Evolutionary conservation across 2,329 filamentous ascomycete species (phyloP), one percentile per base, ranked within the genome.

Genomic region (Neoscytalidium dimidiatum): DNA sequence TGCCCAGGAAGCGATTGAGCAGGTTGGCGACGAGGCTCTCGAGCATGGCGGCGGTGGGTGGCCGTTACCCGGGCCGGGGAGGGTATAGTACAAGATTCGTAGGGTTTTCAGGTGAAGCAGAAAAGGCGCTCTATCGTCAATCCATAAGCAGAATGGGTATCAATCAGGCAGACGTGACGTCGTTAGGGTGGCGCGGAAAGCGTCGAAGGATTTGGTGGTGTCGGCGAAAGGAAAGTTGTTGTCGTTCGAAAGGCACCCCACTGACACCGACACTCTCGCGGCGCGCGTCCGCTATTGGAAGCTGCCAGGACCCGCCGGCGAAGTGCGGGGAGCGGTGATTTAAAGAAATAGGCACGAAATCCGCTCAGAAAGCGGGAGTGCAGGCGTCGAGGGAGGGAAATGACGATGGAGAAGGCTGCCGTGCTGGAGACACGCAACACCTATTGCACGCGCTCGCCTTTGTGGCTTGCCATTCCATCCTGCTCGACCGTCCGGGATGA

Each of bases 1-100:
- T 97, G 85, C 95, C 96, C 87, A 99, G 83, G 81, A 99, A 98
- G 83, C 96, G 91, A 84, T 99, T 99, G 73, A 99, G 90, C 84
- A 99, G 85, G 81, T 94, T 96, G 73, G 95, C 93, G 69, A 98
- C 95, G 72, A 99, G 86, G 71, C 94, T 92, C 86, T 99, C 95
- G 82, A 99, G 88, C 95, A 99, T 99, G 74, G 78, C 84, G 81
- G 78, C 73, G 78, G 78, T 72, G 71, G 78, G 76, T 76, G 83
- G 88, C 85, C 90, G 87, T 92, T 74, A 90, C 88, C 90, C 90
- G 75, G 91, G 89, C 88, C 82, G 80, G 88, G 88, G 73, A 56
- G 51, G 61, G 67, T 62, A 46, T 38, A 41, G 52, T 57, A 44
- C 41, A 57, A 28, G 49, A 38, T 31, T 41, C 28, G 31, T 26